A percentile compares a stretch with the other conserved stretches of the same genome.
Evolutionary conservation across 1,284 basidiomycete genomes (phyloP).

Genomic region (Naganishia liquefaciens): DNA sequence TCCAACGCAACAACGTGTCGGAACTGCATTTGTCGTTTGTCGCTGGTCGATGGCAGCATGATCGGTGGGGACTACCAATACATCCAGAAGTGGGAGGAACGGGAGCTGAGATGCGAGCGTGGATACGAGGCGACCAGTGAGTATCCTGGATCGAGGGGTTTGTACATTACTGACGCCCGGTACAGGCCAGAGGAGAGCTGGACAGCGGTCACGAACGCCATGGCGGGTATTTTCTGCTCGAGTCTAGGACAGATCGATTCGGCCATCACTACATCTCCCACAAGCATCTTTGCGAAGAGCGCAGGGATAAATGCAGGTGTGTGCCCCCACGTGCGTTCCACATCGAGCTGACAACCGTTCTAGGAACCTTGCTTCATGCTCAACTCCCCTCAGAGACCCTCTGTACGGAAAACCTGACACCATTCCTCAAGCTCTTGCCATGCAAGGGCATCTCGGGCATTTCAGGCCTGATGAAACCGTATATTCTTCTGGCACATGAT

Average conservation of each 20-base stretch:
- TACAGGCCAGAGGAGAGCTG: conserved; percentile 74
- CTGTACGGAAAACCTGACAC: conserved; percentile 96
- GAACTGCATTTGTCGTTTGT: conserved; percentile 86
- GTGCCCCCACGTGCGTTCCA: neutral
- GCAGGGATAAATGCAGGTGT: neutral
- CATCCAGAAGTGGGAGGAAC: conserved; percentile 68
- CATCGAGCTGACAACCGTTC: neutral
- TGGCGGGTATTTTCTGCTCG: conserved; percentile 92
- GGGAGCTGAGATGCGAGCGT: conserved; percentile 87
- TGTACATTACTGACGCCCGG: neutral
- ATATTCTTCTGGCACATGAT: conserved; percentile 35
- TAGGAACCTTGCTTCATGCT: conserved; percentile 62
- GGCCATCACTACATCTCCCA: conserved; percentile 37
- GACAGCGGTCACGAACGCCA: conserved; percentile 79
- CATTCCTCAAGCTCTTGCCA: conserved; percentile 89
- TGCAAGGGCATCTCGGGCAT: conserved; percentile 90
- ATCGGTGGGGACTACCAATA: conserved; percentile 73
- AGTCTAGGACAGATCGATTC: conserved; percentile 65
- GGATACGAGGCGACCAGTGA: conserved; percentile 72
- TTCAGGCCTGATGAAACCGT: conserved; percentile 56
- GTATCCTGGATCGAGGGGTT: conserved; percentile 39
- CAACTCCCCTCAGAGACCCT: conserved; percentile 78
- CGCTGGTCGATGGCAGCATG: conserved; percentile 86
- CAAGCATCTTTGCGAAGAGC: conserved; percentile 34
- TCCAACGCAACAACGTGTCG: conserved; percentile 77